Percentiles rank a stretch among this genome's conserved stretches.
These are phyloP conservation scores for Elaeis oleifera DNA, from an alignment of 202 grass and related monocot species.

Conservation along the genomic window DNA sequence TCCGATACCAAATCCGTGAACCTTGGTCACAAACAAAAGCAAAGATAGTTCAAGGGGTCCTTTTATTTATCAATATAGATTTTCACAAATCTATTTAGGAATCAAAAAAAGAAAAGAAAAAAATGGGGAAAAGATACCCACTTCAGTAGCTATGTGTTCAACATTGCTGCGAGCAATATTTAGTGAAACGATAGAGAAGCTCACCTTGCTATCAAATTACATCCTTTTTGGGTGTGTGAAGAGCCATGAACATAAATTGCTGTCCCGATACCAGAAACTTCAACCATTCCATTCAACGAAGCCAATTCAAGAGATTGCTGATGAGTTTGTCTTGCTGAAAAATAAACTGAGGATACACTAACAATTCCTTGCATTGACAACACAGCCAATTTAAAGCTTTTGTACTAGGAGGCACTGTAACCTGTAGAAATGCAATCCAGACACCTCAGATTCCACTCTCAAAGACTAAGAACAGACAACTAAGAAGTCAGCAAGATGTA, in stretches of 20 bases:
- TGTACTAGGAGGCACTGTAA: constrained; percentile 60
- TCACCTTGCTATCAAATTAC: constrained; percentile 61
- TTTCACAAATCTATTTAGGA: too few species aligned
- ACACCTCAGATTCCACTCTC: constrained; percentile 16
- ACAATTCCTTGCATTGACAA: constrained; percentile 44
- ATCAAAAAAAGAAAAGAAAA: too few species aligned
- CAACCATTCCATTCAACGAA: constrained; percentile 19
- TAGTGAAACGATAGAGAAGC: constrained; percentile 3
- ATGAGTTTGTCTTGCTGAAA: constrained; percentile 23
- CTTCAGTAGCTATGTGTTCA: too few species aligned
- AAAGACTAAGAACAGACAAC: neutral
- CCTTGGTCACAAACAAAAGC: too few species aligned
- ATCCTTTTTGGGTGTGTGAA: constrained; percentile 28
- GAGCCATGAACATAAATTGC: constrained; percentile 60
- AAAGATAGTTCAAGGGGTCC: too few species aligned
- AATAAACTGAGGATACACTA: constrained; percentile 82
- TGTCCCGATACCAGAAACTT: constrained; percentile 58
- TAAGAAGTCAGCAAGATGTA: neutral
- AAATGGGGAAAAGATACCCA: too few species aligned
- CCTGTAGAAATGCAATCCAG: constrained; percentile 32
- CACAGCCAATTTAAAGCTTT: constrained; percentile 68
- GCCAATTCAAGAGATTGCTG: constrained; percentile 25
- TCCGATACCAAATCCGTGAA: too few species aligned
- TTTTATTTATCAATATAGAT: too few species aligned
- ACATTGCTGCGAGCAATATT: neutral